Evolutionary conservation across 2,329 filamentous ascomycete species (phyloP), one percentile per base, ranked within the genome.

Genomic region (Amauroascus niger): DNA sequence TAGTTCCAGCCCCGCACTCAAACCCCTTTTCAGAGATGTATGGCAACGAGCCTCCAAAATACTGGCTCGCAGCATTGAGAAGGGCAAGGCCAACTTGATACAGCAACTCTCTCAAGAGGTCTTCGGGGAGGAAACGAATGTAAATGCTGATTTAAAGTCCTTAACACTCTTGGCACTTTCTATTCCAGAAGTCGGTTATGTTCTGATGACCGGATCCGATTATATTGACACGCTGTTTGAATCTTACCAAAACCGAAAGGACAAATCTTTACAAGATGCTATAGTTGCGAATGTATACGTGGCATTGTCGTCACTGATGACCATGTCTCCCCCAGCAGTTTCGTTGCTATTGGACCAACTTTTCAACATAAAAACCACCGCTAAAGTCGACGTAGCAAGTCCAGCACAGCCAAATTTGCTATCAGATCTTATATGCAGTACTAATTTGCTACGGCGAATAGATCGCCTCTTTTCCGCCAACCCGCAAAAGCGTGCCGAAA

Each of bases 201-300:
- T 87, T 60, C 83, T 95, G 62, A 79, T 95, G 61, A 86, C 86
- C 0, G 91, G 91, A 0, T 89, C 86, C 49, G 91, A 96, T 69
- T 91, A 93, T 61, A 69, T 95, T 18, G 91, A 96, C 65, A 81
- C 85, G 0, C 75, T 95, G 11, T 64, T 65, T 50, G 71, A 74
- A 56, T 63, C 64, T 28, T 74, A 74, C 56, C 74, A 81, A 35
- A 72, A 73, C 47, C 77, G 83, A 54, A 82, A 80, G 67, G 80
- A 83, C 54, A 77, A 79, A 20, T 60, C 64, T 16, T 76, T 89
- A 41, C 80, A 83, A 55, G 85, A 80, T 58, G 77, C 79, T 14
- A 78, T 95, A 28, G 76, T 90, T 45, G 81, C 85, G 1, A 84
- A 86, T 2, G 74, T 81, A 11, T 96, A 93, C 63, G 74, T 95